Conservation (phyloP, 1,139 yeast species). For the Zygotorulaspora mrakii region DNA sequence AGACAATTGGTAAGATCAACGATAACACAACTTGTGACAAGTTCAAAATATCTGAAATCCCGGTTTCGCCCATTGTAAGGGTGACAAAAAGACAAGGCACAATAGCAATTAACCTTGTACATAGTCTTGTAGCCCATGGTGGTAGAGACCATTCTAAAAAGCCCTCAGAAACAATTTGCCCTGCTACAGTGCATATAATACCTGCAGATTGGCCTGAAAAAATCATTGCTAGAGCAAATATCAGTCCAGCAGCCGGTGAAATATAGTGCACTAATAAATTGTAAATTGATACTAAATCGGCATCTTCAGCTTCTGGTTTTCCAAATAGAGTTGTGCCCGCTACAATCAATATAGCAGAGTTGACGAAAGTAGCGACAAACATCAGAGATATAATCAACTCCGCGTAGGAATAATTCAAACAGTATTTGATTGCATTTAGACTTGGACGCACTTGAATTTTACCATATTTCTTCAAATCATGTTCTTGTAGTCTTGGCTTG, state of each 20-base stretch:
- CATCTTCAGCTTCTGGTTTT: slow-evolving; percentile 69
- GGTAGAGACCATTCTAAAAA: slow-evolving; percentile 79
- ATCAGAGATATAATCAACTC: slow-evolving; percentile 73
- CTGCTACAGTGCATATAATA: slow-evolving; percentile 94
- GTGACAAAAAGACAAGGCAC: slow-evolving; percentile 86
- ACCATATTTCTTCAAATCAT: slow-evolving; percentile 55
- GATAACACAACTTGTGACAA: slow-evolving; percentile 86
- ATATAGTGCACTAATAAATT: slow-evolving; percentile 66
- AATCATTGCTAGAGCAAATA: slow-evolving; percentile 85
- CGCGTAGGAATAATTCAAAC: slow-evolving; percentile 67
- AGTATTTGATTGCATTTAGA: slow-evolving; percentile 62
- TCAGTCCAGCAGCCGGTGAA: slow-evolving; percentile 87
- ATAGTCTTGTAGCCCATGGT: slow-evolving; percentile 80
- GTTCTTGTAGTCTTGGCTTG: slow-evolving; percentile 81
- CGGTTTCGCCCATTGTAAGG: slow-evolving; percentile 73
- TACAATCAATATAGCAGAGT: slow-evolving; percentile 77
- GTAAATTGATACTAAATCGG: slow-evolving; percentile 84
- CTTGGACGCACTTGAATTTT: slow-evolving; percentile 49
- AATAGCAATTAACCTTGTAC: slow-evolving; percentile 82
- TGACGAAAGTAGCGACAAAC: slow-evolving; percentile 79
- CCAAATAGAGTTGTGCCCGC: slow-evolving; percentile 77
- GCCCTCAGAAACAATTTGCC: slow-evolving; percentile 96
- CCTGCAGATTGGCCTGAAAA: slow-evolving; percentile 99
- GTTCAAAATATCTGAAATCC: slow-evolving; percentile 75
- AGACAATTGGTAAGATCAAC: slow-evolving; percentile 77